These are phyloP conservation scores for Fusarium sarcochroum DNA, from an alignment of 2,329 filamentous ascomycete genomes.

Conservation along the genomic window DNA sequence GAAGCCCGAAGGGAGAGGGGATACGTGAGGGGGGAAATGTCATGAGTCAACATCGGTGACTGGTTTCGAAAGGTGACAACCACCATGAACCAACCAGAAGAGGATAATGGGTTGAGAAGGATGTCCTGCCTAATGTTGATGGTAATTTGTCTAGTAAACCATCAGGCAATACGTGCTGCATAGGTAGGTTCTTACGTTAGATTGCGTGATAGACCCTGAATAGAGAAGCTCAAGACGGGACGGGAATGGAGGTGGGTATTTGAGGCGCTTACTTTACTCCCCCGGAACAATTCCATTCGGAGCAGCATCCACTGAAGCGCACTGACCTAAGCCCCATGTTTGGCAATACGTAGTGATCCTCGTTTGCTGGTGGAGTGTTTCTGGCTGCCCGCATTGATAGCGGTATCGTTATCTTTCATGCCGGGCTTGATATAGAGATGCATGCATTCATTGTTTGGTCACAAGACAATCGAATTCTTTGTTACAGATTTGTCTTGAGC, in stretches of 20 bases:
- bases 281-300: constrained; percentile 22
- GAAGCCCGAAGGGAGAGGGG: constrained; percentile 18
- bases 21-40: constrained; percentile 8
- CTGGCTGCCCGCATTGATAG: constrained; percentile 15
- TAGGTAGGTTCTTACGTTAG: not conserved
- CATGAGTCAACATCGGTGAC: constrained; percentile 42
- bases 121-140: constrained; percentile 12
- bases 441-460: constrained; percentile 5
- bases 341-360: constrained; percentile 28
- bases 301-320: constrained; percentile 22
- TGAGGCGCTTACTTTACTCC: constrained; percentile 19
- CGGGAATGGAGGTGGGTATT: constrained; percentile 2
- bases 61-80: constrained; percentile 25
- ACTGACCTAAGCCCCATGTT: constrained; percentile 29
- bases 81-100: constrained; percentile 29
- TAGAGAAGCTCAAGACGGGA: not conserved
- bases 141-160: not conserved
- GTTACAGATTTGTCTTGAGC: not conserved
- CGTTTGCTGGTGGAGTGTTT: constrained; percentile 24
- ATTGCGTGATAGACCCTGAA: constrained; percentile 15
- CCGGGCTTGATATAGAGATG: not conserved
- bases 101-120: not conserved
- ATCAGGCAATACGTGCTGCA: not conserved
- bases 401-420: constrained; percentile 24
- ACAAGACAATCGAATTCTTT: constrained; percentile 15